A percentile compares a stretch with the other conserved stretches of the same genome.
Evolutionary conservation across 1,139 yeast genomes (phyloP).

Genomic region (Eremothecium sinecaudum): DNA sequence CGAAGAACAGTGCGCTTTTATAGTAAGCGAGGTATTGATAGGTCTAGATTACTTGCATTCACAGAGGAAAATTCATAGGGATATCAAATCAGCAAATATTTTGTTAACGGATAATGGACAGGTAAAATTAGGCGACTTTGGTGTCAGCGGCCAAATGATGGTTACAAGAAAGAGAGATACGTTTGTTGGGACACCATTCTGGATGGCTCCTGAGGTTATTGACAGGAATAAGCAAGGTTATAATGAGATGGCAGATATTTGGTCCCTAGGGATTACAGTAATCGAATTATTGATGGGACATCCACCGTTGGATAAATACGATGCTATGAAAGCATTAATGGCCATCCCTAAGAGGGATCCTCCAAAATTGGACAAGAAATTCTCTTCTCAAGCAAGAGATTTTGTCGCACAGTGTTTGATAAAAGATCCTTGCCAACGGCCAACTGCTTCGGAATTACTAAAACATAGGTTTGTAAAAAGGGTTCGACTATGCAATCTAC

Average conservation of each 20-base stretch:
- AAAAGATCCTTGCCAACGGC: conserved; percentile 48
- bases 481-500: conserved; percentile 13
- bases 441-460: conserved; percentile 39
- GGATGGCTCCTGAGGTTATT: conserved; percentile 93
- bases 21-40: conserved; percentile 48
- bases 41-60: conserved; percentile 66
- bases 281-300: conserved; percentile 64
- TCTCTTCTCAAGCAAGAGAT: conserved; percentile 44
- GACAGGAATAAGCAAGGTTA: conserved; percentile 41
- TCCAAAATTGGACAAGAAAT: conserved; percentile 44
- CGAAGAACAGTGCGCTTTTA: conserved; percentile 51
- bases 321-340: conserved; percentile 67
- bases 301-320: conserved; percentile 61
- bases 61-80: conserved; percentile 74
- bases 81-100: conserved; percentile 76
- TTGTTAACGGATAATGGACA: conserved; percentile 52
- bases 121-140: conserved; percentile 76
- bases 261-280: conserved; percentile 81
- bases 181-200: conserved; percentile 82
- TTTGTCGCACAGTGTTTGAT: conserved; percentile 52
- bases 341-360: conserved; percentile 63
- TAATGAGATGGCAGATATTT: conserved; percentile 73
- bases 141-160: conserved; percentile 75
- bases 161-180: conserved; percentile 54
- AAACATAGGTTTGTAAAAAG: conserved; percentile 39